Percentiles rank a stretch among this genome's conserved stretches.
phyloP scores from a whole-genome alignment of 345 rosid species.

The Gynandropsis gynandra region DNA sequence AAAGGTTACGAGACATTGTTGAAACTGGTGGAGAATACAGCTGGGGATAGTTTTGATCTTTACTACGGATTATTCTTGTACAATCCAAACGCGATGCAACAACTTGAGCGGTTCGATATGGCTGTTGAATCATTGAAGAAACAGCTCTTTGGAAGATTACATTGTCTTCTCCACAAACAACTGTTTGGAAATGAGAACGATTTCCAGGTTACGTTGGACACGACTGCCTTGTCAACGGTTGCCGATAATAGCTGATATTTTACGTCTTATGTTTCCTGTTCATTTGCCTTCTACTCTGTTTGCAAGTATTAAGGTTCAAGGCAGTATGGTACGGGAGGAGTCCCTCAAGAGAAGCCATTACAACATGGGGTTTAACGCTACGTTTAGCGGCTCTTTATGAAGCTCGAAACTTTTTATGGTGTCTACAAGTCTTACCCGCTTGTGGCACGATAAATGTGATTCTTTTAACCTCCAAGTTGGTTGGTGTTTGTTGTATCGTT shows the following conservation, averaged over 20 bases:
- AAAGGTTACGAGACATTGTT: constrained; percentile 73
- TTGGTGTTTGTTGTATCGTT: constrained; percentile 15
- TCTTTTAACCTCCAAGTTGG: constrained; percentile 5
- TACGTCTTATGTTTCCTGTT: constrained; percentile 3
- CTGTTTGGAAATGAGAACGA: constrained; percentile 38
- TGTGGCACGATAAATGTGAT: too few species aligned
- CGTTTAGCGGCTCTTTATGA: constrained; percentile 8
- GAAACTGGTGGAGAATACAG: constrained; percentile 69
- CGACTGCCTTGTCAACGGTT: constrained; percentile 15
- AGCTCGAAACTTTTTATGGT: too few species aligned
- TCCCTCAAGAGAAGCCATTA: not conserved
- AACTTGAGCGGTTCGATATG: constrained; percentile 59
- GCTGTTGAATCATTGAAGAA: constrained; percentile 66
- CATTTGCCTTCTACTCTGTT: constrained; percentile 1
- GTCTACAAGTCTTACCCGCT: constrained; percentile 9
- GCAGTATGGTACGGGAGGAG: not conserved
- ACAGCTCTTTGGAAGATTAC: constrained; percentile 61
- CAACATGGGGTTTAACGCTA: too few species aligned
- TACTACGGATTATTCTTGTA: constrained; percentile 71
- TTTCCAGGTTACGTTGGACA: constrained; percentile 21
- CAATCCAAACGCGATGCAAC: constrained; percentile 81
- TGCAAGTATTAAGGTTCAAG: not conserved
- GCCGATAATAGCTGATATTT: constrained; percentile 17
- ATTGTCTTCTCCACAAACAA: constrained; percentile 45
- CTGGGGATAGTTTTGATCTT: constrained; percentile 79